Conservation (phyloP, 306 rosid species). For the Sicyos baderoa region DNA sequence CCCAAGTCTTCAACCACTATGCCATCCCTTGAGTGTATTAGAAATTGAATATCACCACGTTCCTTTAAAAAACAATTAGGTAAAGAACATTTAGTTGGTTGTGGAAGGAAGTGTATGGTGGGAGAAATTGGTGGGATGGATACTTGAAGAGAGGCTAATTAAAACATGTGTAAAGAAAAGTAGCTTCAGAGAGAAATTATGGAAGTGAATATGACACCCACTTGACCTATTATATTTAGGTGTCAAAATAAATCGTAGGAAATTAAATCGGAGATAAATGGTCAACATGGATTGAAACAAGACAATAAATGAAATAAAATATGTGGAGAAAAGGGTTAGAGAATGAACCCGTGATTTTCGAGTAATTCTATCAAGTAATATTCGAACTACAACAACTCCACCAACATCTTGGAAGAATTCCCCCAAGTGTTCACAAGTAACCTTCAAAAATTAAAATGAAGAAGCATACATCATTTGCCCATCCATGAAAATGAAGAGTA, state of each 20-base stretch:
- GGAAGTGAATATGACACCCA: neutral
- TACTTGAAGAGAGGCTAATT: neutral
- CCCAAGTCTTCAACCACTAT: too few species aligned
- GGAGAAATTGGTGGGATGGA: neutral
- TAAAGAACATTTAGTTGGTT: too few species aligned
- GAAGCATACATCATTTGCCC: neutral
- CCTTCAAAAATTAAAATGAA: conserved; percentile 38
- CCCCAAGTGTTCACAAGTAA: conserved; percentile 51
- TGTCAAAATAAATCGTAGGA: too few species aligned
- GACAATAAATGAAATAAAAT: neutral
- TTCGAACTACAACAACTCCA: conserved; percentile 71
- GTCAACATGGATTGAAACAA: neutral
- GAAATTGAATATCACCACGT: neutral
- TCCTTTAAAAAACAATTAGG: neutral
- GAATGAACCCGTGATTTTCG: conserved; percentile 76
- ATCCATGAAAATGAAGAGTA: conserved; percentile 10
- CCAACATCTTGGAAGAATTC: conserved; percentile 75
- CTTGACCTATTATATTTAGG: too few species aligned
- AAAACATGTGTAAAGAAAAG: too few species aligned
- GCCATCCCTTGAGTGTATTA: too few species aligned
- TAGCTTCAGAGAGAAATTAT: too few species aligned
- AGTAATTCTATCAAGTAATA: conserved; percentile 69
- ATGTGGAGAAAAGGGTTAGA: conserved; percentile 17
- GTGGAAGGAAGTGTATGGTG: neutral
- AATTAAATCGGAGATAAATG: too few species aligned